These are phyloP conservation scores for Phytophthora litchii DNA, from an alignment of 352 stramenopile species.

Conservation along the genomic window DNA sequence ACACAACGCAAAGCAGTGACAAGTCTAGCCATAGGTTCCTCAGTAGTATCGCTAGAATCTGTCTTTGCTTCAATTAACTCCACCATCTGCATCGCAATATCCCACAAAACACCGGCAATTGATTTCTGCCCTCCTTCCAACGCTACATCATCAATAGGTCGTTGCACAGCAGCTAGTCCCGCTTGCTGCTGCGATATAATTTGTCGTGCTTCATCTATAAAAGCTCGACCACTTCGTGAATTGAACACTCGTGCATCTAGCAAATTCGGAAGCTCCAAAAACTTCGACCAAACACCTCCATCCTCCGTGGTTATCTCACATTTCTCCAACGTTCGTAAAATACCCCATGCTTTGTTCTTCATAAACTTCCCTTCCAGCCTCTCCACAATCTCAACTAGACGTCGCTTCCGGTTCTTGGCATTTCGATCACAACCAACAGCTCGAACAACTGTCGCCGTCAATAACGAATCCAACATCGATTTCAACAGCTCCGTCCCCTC, in stretches of 20 bases:
- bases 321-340: conserved; percentile 9
- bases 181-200: conserved; percentile 29
- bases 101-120: conserved; percentile 14
- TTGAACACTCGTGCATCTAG: conserved; percentile 26
- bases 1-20: background rate
- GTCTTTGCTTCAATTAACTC: conserved; percentile 3
- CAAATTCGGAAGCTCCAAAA: conserved; percentile 26
- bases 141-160: background rate
- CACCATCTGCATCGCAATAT: conserved; percentile 15
- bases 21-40: background rate
- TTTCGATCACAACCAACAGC: conserved; percentile 23
- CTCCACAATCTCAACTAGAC: conserved; percentile 10
- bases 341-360: conserved; percentile 3
- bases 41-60: background rate
- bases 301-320: background rate
- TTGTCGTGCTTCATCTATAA: conserved; percentile 20
- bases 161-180: conserved; percentile 2
- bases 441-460: conserved; percentile 12
- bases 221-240: conserved; percentile 28
- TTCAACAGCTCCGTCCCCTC: conserved; percentile 7
- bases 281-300: conserved; percentile 20
- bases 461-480: conserved; percentile 16
- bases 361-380: conserved; percentile 5
- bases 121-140: background rate
- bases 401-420: conserved; percentile 5